phyloP scores from a whole-genome alignment of 108 stramenopile species.

The Skeletonema costatum region DNA sequence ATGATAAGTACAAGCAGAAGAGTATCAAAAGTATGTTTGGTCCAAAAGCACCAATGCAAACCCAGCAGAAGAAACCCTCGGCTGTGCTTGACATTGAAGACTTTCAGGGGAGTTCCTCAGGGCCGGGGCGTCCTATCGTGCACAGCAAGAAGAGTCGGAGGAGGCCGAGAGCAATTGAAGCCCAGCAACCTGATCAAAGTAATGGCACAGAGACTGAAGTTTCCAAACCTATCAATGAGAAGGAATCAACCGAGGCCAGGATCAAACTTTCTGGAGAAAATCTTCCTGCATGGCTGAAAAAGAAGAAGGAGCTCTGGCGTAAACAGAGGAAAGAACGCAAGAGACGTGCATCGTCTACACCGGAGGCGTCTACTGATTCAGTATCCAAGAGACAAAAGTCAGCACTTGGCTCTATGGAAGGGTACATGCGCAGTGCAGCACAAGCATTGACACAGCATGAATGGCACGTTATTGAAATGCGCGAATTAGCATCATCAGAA shows the following conservation, averaged over 20 bases:
- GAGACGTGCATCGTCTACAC: conserved; percentile 17
- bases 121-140: conserved; percentile 72
- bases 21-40: conserved; percentile 84
- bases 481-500: conserved; percentile 80
- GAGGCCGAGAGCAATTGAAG: neutral
- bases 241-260: conserved; percentile 25
- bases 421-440: conserved; percentile 83
- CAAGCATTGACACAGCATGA: conserved; percentile 60
- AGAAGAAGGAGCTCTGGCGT: conserved; percentile 90
- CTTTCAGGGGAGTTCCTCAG: conserved; percentile 43
- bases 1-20: conserved; percentile 86
- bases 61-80: conserved; percentile 11
- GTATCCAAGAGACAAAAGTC: conserved; percentile 36
- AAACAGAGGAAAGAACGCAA: conserved; percentile 54
- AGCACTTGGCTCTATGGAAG: conserved; percentile 69
- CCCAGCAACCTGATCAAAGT: neutral
- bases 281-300: conserved; percentile 86
- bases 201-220: neutral
- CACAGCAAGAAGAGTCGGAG: conserved; percentile 47
- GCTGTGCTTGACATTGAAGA: conserved; percentile 81
- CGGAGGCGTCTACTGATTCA: conserved; percentile 3
- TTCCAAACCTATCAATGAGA: conserved; percentile 4
- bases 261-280: conserved; percentile 60
- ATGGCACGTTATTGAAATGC: conserved; percentile 95
- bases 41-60: neutral